These are phyloP conservation scores for Penicillium dipodomyicola DNA, from an alignment of 495 filamentous ascomycete species.

Conservation along the genomic window DNA sequence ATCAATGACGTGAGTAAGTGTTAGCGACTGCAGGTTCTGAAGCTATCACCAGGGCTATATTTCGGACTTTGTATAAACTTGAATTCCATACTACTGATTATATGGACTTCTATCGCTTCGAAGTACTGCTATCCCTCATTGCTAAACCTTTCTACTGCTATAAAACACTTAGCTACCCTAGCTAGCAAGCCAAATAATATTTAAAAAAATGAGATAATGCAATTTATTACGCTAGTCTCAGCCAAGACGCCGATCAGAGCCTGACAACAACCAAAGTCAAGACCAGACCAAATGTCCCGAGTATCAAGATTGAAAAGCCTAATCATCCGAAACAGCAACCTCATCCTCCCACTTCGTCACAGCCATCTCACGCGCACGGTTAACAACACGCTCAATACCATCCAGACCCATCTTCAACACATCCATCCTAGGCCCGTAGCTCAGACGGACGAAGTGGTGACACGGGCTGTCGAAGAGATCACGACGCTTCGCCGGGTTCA, in stretches of 20 bases:
- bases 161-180: not conserved
- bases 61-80: too few relatives aligned
- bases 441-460: conserved; percentile 90
- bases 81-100: too few relatives aligned
- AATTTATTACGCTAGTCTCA: not conserved
- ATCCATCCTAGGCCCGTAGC: conserved; percentile 91
- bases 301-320: conserved; percentile 8
- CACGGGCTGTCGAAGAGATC: conserved; percentile 95
- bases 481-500: conserved; percentile 85
- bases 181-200: not conserved
- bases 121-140: not conserved
- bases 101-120: too few relatives aligned
- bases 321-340: conserved; percentile 43
- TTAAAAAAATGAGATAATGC: not conserved
- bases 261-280: not conserved
- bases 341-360: conserved; percentile 39
- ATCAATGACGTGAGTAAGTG: too few relatives aligned
- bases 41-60: too few relatives aligned
- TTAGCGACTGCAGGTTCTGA: too few relatives aligned
- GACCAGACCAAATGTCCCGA: not conserved
- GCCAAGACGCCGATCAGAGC: not conserved
- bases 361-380: conserved; percentile 39
- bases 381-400: conserved; percentile 77
- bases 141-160: not conserved
- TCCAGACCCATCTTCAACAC: conserved; percentile 78